Conservation (phyloP, 2,329 filamentous ascomycete species). For the Hymenoscyphus scutula region DNA sequence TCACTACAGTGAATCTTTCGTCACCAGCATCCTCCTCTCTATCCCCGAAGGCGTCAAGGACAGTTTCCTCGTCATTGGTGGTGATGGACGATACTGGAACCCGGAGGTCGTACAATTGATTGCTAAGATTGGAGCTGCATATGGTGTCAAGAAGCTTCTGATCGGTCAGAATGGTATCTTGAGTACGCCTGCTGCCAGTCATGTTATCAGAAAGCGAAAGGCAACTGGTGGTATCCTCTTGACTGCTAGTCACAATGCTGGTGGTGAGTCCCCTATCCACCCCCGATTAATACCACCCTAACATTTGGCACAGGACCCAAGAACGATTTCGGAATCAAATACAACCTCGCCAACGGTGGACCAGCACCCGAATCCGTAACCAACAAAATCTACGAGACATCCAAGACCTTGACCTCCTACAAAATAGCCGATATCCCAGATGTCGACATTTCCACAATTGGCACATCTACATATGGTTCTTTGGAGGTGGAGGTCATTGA, state of each 20-base stretch:
- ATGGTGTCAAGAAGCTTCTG: slow-evolving; percentile 97
- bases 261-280: slow-evolving; percentile 55
- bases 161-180: slow-evolving; percentile 96
- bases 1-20: slow-evolving; percentile 94
- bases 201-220: slow-evolving; percentile 90
- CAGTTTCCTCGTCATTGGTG: slow-evolving; percentile 86
- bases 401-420: slow-evolving; percentile 87
- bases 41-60: slow-evolving; percentile 92
- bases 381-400: slow-evolving; percentile 94
- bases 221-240: slow-evolving; percentile 95
- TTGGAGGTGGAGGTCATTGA: slow-evolving; percentile 96
- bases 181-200: slow-evolving; percentile 92
- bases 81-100: slow-evolving; percentile 97
- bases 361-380: slow-evolving; percentile 95
- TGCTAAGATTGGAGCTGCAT: slow-evolving; percentile 93
- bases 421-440: slow-evolving; percentile 87
- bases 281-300: slow-evolving; percentile 10
- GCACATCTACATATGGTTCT: slow-evolving; percentile 76
- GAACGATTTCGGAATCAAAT: slow-evolving; percentile 99
- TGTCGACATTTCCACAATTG: slow-evolving; percentile 79
- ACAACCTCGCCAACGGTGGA: slow-evolving; percentile 95
- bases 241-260: slow-evolving; percentile 97
- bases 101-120: slow-evolving; percentile 95
- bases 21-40: slow-evolving; percentile 89
- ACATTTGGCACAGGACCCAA: slow-evolving; percentile 63